phyloP scores from a whole-genome alignment of 2,329 filamentous ascomycete species.

The Arthrobotrys entomopaga region DNA sequence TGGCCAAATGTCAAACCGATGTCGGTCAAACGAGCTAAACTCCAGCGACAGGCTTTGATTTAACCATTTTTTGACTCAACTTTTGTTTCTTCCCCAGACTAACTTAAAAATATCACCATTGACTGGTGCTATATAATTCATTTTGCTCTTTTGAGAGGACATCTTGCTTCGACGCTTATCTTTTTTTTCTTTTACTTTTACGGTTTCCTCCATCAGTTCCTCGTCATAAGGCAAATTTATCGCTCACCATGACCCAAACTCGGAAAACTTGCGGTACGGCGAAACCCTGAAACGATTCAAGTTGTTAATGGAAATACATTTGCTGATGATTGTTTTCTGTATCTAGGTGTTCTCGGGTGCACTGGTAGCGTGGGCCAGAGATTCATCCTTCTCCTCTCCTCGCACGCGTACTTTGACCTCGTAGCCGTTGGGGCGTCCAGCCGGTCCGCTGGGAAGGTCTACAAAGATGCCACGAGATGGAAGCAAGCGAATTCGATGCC shows the following conservation, averaged over 20 bases:
- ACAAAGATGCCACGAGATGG: conserved; percentile 93
- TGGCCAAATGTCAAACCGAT: conserved; percentile 51
- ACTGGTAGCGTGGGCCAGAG: conserved; percentile 95
- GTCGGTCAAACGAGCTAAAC: conserved; percentile 37
- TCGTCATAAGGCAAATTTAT: not conserved
- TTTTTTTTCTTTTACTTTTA: not conserved
- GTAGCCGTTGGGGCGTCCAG: conserved; percentile 90
- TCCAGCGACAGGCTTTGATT: not conserved
- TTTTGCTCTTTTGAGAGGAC: not conserved
- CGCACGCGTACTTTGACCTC: conserved; percentile 86
- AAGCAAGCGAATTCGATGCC: conserved; percentile 90
- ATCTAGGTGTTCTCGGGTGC: conserved; percentile 79
- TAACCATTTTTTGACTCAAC: conserved; percentile 31
- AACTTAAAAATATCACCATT: not conserved
- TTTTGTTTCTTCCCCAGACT: conserved; percentile 6
- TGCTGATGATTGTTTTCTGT: conserved; percentile 16
- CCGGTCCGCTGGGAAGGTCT: conserved; percentile 89
- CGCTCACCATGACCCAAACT: conserved; percentile 26
- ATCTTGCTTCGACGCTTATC: conserved; percentile 1
- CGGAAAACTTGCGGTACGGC: conserved; percentile 51
- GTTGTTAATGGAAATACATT: not conserved
- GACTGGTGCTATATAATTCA: not conserved
- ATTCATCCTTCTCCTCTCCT: conserved; percentile 89
- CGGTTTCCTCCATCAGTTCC: not conserved
- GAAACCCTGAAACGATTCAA: not conserved